These are phyloP conservation scores for Chlamydomonas sp. DNA, from an alignment of 139 green algal species.

Conservation along the genomic window DNA sequence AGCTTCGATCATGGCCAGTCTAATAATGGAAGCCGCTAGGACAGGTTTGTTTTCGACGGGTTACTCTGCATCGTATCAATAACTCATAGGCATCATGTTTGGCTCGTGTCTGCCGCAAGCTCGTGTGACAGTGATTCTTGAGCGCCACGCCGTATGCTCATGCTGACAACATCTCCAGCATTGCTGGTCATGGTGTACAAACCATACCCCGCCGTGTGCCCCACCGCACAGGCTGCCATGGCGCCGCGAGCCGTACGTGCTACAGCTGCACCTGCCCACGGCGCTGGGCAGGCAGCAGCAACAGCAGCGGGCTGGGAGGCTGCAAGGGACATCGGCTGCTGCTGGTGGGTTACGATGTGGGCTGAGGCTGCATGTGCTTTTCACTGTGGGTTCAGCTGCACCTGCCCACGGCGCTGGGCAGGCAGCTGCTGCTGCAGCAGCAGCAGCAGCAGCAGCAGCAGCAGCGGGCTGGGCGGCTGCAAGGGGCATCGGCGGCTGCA, in stretches of 20 bases:
- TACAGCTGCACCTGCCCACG: slow-evolving; percentile 67
- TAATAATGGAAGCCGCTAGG: no score
- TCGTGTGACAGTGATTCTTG: background rate
- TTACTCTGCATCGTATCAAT: no score
- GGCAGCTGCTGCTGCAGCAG: background rate
- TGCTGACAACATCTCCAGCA: background rate
- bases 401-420: slow-evolving; percentile 46
- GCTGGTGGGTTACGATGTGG: background rate
- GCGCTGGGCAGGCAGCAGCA: slow-evolving; percentile 1
- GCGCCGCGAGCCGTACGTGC: slow-evolving; percentile 66
- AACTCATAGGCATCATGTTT: background rate
- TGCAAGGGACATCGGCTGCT: no score
- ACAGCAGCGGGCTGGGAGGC: no score
- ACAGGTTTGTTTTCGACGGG: no score
- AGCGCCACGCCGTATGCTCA: background rate
- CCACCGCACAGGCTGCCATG: slow-evolving; percentile 60
- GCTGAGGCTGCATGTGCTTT: background rate
- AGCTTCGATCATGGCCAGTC: no score
- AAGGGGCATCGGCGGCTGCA: no score
- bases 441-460: no score
- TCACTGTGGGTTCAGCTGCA: no score
- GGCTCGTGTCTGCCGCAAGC: background rate
- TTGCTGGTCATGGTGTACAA: background rate
- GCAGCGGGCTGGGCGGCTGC: background rate
- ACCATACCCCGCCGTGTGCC: background rate